Evolutionary conservation across 352 stramenopile genomes (phyloP).

Genomic region (Achlya hypogyna): DNA sequence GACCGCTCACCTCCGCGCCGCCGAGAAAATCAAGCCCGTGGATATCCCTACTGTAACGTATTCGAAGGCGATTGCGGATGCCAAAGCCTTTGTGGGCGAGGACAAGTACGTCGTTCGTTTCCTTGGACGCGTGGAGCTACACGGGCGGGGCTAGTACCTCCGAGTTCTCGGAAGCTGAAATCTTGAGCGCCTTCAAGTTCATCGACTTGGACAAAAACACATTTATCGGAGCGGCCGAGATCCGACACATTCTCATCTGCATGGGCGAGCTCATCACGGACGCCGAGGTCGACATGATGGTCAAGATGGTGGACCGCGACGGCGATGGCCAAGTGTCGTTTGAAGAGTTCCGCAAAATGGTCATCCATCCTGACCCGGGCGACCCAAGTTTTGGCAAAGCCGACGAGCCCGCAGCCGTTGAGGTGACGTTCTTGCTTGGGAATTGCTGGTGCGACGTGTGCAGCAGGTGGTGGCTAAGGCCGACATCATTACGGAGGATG

Average conservation of each 20-base stretch:
- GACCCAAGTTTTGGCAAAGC: constrained; percentile 59
- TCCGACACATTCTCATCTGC: constrained; percentile 90
- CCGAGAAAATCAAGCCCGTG: constrained; percentile 25
- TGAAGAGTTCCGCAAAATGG: constrained; percentile 85
- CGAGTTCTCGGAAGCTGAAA: constrained; percentile 90
- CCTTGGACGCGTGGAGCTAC: not conserved
- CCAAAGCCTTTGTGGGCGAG: constrained; percentile 1
- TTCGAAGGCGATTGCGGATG: constrained; percentile 20
- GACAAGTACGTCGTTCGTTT: constrained; percentile 26
- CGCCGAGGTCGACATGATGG: constrained; percentile 91
- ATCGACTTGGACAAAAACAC: constrained; percentile 92
- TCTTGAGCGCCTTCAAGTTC: constrained; percentile 85
- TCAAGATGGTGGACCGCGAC: constrained; percentile 87
- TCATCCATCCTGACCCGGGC: constrained; percentile 84
- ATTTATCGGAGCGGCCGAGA: constrained; percentile 87
- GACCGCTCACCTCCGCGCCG: constrained; percentile 22
- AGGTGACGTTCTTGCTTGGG: not conserved
- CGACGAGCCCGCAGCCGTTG: constrained; percentile 16
- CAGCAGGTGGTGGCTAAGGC: constrained; percentile 28
- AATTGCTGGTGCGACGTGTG: not conserved
- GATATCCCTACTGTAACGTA: constrained; percentile 24
- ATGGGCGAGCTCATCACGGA: constrained; percentile 95
- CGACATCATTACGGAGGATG: constrained; percentile 29
- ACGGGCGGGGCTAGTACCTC: constrained; percentile 27
- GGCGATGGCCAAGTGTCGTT: constrained; percentile 90